Evolutionary conservation across 139 green algal species (phyloP).

Genomic region (Closterium sp.): DNA sequence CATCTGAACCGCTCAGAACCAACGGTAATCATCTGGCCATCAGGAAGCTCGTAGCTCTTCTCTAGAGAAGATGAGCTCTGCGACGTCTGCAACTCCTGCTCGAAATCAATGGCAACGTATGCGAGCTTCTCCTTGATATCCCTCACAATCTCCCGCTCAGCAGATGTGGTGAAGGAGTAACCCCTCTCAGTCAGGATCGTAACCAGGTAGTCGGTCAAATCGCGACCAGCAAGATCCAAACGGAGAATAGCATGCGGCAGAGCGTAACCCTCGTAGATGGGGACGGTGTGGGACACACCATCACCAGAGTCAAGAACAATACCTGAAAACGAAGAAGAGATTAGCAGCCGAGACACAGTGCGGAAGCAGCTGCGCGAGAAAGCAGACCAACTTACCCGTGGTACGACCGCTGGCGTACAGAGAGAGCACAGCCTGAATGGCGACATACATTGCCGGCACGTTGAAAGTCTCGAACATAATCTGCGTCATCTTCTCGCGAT

Average conservation of each 20-base stretch:
- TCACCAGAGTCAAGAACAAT: slow-evolving; percentile 60
- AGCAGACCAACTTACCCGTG: slow-evolving; percentile 35
- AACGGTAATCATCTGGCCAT: slow-evolving; percentile 70
- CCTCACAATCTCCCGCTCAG: slow-evolving; percentile 60
- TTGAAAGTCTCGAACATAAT: slow-evolving; percentile 68
- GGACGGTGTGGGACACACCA: slow-evolving; percentile 60
- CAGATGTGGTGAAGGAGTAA: slow-evolving; percentile 59
- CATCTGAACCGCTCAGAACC: slow-evolving; percentile 56
- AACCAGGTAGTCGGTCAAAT: slow-evolving; percentile 55
- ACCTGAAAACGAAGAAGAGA: background rate
- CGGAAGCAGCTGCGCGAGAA: background rate
- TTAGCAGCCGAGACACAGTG: background rate
- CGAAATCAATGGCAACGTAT: slow-evolving; percentile 72
- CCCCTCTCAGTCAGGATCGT: slow-evolving; percentile 58
- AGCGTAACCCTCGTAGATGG: slow-evolving; percentile 60
- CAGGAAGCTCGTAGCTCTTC: slow-evolving; percentile 76
- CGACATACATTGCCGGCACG: slow-evolving; percentile 55
- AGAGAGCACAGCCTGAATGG: slow-evolving; percentile 56
- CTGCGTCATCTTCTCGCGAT: slow-evolving; percentile 60
- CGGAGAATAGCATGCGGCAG: slow-evolving; percentile 58
- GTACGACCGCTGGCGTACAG: slow-evolving; percentile 56
- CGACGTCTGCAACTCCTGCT: slow-evolving; percentile 86
- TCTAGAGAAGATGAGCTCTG: slow-evolving; percentile 79
- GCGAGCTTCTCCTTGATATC: slow-evolving; percentile 64
- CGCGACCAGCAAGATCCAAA: slow-evolving; percentile 57